phyloP scores from a whole-genome alignment of 129 eudicot genomes.

The Sambucus nigra region DNA sequence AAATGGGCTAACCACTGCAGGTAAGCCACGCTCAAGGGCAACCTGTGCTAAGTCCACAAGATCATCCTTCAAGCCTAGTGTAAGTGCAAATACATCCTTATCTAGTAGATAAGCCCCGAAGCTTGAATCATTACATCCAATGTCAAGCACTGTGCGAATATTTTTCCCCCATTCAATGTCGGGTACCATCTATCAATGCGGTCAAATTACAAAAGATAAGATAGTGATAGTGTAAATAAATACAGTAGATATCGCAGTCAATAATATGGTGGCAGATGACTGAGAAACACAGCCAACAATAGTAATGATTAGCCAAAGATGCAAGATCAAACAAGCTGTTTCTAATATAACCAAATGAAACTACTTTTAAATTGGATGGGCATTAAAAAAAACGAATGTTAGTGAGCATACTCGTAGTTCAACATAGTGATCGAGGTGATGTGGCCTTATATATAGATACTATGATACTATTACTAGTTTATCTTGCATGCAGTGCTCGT shows the following conservation, averaged over 20 bases:
- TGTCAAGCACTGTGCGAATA: conserved; percentile 70
- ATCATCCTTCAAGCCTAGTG: conserved; percentile 86
- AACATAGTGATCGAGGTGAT: too few species aligned
- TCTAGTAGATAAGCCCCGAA: conserved; percentile 60
- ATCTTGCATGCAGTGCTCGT: too few species aligned
- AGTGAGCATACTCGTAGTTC: too few species aligned
- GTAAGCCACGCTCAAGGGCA: conserved; percentile 95
- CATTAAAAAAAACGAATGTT: too few species aligned
- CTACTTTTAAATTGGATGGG: not conserved
- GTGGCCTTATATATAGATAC: too few species aligned
- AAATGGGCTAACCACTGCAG: conserved; percentile 70
- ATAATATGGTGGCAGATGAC: too few species aligned
- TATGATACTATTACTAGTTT: too few species aligned
- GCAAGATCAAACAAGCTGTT: too few species aligned
- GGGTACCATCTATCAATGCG: conserved; percentile 69
- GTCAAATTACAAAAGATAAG: conserved; percentile 1
- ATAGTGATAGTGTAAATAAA: too few species aligned
- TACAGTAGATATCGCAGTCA: not conserved
- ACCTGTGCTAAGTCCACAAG: conserved; percentile 81
- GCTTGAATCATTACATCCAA: conserved; percentile 86
- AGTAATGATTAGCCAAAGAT: too few species aligned
- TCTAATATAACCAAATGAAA: not conserved
- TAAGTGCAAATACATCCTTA: conserved; percentile 58
- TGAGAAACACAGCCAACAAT: too few species aligned
- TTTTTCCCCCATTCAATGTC: conserved; percentile 98